phyloP scores from a whole-genome alignment of 1,284 basidiomycete species.

The Microbotryomycetes sp. region DNA sequence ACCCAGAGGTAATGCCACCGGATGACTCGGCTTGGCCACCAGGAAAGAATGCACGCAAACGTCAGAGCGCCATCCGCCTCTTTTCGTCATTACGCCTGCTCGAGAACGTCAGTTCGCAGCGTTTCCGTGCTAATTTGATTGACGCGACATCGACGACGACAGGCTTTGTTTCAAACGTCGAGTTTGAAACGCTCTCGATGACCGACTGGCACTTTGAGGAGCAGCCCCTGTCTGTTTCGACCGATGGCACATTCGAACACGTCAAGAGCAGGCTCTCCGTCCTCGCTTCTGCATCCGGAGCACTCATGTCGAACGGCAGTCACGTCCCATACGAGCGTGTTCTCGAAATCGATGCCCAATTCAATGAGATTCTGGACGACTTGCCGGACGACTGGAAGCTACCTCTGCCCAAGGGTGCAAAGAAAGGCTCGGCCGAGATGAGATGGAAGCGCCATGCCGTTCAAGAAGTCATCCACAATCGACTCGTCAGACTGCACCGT shows the following conservation, averaged over 20 bases:
- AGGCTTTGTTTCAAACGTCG: slow-evolving; percentile 15
- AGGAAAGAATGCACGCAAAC: slow-evolving; percentile 9
- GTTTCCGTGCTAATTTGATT: slow-evolving; percentile 11
- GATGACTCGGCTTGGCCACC: slow-evolving; percentile 23
- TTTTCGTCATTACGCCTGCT: slow-evolving; percentile 8
- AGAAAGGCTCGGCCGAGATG: neutral
- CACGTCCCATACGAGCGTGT: slow-evolving; percentile 19
- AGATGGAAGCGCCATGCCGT: slow-evolving; percentile 15
- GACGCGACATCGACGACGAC: slow-evolving; percentile 19
- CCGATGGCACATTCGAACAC: slow-evolving; percentile 23
- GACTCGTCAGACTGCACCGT: slow-evolving; percentile 18
- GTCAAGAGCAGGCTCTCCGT: slow-evolving; percentile 16
- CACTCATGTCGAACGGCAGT: neutral
- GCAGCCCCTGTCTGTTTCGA: neutral
- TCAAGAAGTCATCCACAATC: slow-evolving; percentile 17
- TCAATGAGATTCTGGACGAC: slow-evolving; percentile 13
- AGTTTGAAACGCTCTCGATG: slow-evolving; percentile 10
- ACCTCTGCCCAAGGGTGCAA: neutral
- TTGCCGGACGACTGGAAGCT: neutral
- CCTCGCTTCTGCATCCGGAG: slow-evolving; percentile 2
- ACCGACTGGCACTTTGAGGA: slow-evolving; percentile 15
- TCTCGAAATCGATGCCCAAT: slow-evolving; percentile 16
- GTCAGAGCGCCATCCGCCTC: slow-evolving; percentile 16
- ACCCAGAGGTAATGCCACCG: slow-evolving; percentile 22
- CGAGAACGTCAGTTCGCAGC: neutral